Base-by-base conservation (phyloP, 1,139 yeast genomes). In the Pichia sp. region DNA sequence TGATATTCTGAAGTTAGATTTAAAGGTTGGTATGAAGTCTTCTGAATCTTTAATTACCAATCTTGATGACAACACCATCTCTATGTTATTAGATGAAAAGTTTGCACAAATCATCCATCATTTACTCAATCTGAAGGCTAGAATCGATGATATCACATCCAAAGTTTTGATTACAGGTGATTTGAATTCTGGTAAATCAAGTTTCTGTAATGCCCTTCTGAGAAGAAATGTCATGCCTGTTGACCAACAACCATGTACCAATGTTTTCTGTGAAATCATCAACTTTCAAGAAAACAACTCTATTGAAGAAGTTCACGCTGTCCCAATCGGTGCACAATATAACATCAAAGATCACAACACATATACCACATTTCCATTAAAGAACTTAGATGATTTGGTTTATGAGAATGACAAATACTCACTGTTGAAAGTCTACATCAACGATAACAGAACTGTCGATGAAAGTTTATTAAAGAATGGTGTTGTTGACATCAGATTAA, bases 221-320 rank as follows among this genome's bases (percentile, higher is more conserved):
- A 75, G 94, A 55, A 76, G 95, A 52, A 79, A 80, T 46, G 68
- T 94, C 1, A 71, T 93, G 42, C 99, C 99, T 0, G 96, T 87
- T 58, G 99, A 94, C 66, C 99, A 94, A 62, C 96, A 94, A 61
- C 99, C 99, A 1, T 91, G 98, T 59, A 94, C 99, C 0, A 84
- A 89, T 48, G 97, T 94, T 1, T 94, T 94, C 61, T 91, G 97
- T 65, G 99, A 94, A 67, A 94, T 94, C 3, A 72, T 88, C 19
- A 97, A 93, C 64, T 89, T 93, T 11, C 73, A 79, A 38, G 90
- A 83, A 46, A 93, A 93, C 61, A 70, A 74, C 40, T 79, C 84
- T 15, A 61, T 80, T 15, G 98, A 93, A 65, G 96, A 91, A 62
- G 98, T 93, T 0, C 99, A 94, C 65, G 98, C 99, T 0, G 81